Percentiles rank a stretch among this genome's conserved stretches.
phyloP scores from a whole-genome alignment of 202 grass and related monocot species.

The Saccharum hybrid region DNA sequence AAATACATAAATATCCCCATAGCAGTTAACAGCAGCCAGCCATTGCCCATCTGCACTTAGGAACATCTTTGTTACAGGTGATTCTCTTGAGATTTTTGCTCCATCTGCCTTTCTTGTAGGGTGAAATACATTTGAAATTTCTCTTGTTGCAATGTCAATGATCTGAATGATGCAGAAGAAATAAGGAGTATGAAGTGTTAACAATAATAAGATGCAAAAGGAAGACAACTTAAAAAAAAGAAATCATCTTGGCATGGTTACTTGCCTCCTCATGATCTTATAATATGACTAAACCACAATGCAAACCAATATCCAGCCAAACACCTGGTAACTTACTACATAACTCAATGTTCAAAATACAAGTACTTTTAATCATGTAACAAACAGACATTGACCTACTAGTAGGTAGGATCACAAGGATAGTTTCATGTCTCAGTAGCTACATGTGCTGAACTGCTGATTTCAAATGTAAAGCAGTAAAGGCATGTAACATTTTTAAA shows the following conservation, averaged over 20 bases:
- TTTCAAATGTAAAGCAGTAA: slow-evolving; percentile 7
- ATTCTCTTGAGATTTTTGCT: slow-evolving; percentile 60
- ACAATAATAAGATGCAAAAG: slow-evolving; percentile 18
- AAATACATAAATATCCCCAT: slow-evolving; percentile 93
- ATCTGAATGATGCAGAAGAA: slow-evolving; percentile 61
- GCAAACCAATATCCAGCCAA: slow-evolving; percentile 1
- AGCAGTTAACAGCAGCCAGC: slow-evolving; percentile 78
- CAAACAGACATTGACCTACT: neutral
- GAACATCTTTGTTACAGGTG: slow-evolving; percentile 92
- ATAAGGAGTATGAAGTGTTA: slow-evolving; percentile 28
- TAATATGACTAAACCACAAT: slow-evolving; percentile 12
- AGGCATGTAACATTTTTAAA: neutral
- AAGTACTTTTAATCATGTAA: slow-evolving; percentile 7
- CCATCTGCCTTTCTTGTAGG: slow-evolving; percentile 61
- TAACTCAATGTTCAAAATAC: neutral
- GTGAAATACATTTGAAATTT: slow-evolving; percentile 62
- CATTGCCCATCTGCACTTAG: slow-evolving; percentile 86
- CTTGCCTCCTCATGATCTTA: slow-evolving; percentile 2
- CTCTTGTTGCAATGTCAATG: slow-evolving; percentile 55
- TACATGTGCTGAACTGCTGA: neutral
- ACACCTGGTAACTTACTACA: neutral
- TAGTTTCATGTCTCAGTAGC: neutral
- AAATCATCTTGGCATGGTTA: neutral
- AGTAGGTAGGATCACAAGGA: neutral
- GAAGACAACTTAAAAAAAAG: neutral